Evolutionary conservation across 1,284 basidiomycete genomes (phyloP).

Genomic region (Neotropicomus parvogracilis): DNA sequence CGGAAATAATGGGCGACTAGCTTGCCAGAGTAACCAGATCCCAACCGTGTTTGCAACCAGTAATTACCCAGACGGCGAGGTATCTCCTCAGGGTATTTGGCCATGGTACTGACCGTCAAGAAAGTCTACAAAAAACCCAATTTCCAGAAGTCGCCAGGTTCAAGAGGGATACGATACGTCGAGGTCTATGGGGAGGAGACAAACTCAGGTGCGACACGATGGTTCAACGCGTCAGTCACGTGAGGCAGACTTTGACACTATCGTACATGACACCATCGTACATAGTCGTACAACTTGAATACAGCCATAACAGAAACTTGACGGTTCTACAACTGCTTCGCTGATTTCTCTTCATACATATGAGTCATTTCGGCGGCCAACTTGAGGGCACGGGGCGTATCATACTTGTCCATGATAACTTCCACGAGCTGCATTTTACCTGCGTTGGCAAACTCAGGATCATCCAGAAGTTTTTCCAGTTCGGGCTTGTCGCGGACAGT

Average conservation of each 20-base stretch:
- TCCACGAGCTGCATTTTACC: conserved; percentile 76
- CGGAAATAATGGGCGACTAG: not conserved
- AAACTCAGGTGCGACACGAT: conserved; percentile 6
- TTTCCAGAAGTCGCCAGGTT: not conserved
- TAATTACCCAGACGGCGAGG: conserved; percentile 47
- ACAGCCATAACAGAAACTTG: not conserved
- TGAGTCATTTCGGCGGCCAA: conserved; percentile 46
- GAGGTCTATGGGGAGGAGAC: no score
- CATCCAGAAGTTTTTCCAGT: conserved; percentile 59
- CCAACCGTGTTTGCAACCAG: conserved; percentile 43
- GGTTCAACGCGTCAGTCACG: conserved; percentile 32
- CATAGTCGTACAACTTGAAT: not conserved
- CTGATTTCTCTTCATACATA: conserved; percentile 16
- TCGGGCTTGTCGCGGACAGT: conserved; percentile 62
- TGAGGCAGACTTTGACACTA: conserved; percentile 8
- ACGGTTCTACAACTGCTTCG: conserved; percentile 15
- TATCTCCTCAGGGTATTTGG: conserved; percentile 25
- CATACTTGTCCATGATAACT: conserved; percentile 69
- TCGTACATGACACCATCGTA: not conserved
- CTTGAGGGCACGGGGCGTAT: conserved; percentile 67
- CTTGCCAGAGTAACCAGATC: conserved; percentile 54
- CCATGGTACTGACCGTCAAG: conserved; percentile 23
- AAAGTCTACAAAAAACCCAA: no score
- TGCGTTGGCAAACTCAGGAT: conserved; percentile 54
- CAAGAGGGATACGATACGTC: no score